Evolutionary conservation across 2,329 filamentous ascomycete genomes (phyloP).

Genomic region (Sarocladium kiliense): DNA sequence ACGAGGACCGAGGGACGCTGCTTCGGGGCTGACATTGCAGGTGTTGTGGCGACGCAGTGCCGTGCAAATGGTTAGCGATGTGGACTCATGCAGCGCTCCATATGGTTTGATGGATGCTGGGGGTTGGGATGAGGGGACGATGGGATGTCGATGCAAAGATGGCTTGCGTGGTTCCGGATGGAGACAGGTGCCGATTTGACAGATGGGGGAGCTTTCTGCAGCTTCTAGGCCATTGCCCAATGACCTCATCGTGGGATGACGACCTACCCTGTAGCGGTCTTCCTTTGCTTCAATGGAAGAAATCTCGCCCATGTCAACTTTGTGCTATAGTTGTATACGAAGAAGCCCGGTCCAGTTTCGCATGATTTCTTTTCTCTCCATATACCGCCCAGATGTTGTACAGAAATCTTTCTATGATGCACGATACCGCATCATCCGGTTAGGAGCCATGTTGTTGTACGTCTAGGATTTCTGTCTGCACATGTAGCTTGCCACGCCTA

Average conservation of each 20-base stretch:
- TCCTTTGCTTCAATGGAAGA: no score
- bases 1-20: constrained; percentile 59
- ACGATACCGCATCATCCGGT: no score
- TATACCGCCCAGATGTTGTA: no score
- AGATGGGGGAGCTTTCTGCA: neutral
- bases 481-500: no score
- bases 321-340: no score
- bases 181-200: neutral
- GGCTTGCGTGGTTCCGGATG: neutral
- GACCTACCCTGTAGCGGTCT: neutral
- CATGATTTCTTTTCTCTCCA: no score
- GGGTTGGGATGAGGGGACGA: neutral
- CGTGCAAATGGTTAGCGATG: neutral
- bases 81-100: neutral
- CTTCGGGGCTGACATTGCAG: constrained; percentile 41
- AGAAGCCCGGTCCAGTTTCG: no score
- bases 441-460: no score
- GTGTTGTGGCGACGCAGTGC: neutral
- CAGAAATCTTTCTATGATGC: no score
- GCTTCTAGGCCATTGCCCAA: neutral
- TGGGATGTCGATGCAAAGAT: neutral
- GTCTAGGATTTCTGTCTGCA: no score
- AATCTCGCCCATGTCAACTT: no score
- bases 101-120: neutral
- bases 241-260: neutral